These are phyloP conservation scores for Neoboletus brunneissimus DNA, from an alignment of 768 basidiomycete genomes.

Conservation along the genomic window DNA sequence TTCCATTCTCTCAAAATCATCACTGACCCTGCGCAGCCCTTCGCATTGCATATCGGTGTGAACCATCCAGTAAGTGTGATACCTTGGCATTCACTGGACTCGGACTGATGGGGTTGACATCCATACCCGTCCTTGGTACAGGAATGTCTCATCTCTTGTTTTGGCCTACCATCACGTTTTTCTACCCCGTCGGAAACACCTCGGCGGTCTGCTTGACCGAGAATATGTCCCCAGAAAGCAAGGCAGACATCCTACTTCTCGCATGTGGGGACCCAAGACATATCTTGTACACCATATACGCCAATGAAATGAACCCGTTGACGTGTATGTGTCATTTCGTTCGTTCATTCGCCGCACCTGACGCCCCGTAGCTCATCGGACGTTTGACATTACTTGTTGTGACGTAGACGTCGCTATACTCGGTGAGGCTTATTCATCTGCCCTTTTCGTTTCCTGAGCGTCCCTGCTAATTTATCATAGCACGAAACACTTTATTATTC, in stretches of 20 bases:
- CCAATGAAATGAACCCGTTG: conserved; percentile 7
- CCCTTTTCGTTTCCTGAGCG: neutral
- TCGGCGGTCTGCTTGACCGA: conserved; percentile 49
- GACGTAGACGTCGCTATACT: conserved; percentile 29
- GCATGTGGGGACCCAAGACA: conserved; percentile 57
- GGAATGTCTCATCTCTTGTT: conserved; percentile 18
- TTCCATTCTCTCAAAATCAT: neutral
- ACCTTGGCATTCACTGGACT: neutral
- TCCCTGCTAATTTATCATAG: conserved; percentile 10
- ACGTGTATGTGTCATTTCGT: conserved; percentile 1
- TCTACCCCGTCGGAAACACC: conserved; percentile 61
- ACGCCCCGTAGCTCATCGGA: conserved; percentile 11
- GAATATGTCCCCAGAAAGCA: conserved; percentile 42
- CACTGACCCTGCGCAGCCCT: neutral
- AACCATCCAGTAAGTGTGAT: neutral
- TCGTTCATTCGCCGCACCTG: neutral
- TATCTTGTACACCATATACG: conserved; percentile 46
- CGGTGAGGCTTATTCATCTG: conserved; percentile 10
- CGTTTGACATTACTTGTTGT: conserved; percentile 30
- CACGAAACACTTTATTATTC: conserved; percentile 28
- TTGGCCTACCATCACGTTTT: conserved; percentile 34
- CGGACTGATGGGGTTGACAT: neutral
- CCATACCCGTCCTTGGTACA: neutral
- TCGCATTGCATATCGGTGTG: neutral
- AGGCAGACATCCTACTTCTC: conserved; percentile 42